phyloP scores from a whole-genome alignment of 495 filamentous ascomycete genomes.

The Pyrenula aspistea region DNA sequence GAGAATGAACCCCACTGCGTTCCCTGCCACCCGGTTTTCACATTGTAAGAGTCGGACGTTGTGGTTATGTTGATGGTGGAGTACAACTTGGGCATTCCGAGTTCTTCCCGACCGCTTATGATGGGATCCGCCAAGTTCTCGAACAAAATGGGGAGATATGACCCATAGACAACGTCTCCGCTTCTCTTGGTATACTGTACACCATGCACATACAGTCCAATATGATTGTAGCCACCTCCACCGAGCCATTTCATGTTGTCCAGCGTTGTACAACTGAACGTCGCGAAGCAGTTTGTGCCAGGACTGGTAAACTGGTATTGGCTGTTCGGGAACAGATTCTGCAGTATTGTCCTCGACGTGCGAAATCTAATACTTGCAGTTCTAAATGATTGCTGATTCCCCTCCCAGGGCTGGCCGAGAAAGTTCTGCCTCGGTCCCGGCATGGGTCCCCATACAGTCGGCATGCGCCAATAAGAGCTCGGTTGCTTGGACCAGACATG shows the following conservation, averaged over 20 bases:
- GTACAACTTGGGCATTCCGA: constrained; percentile 45
- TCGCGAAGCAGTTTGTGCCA: constrained; percentile 36
- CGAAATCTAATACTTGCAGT: constrained; percentile 45
- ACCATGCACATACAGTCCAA: constrained; percentile 45
- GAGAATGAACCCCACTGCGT: constrained; percentile 29
- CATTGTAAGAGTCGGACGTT: constrained; percentile 20
- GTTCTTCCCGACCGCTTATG: constrained; percentile 39
- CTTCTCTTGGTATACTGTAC: constrained; percentile 40
- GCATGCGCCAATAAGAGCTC: constrained; percentile 35
- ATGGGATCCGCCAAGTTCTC: constrained; percentile 41
- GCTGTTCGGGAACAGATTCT: constrained; percentile 36
- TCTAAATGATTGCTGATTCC: constrained; percentile 27
- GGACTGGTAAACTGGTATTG: constrained; percentile 31
- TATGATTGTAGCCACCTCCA: constrained; percentile 39
- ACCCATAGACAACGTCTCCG: constrained; percentile 31
- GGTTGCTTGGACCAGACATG: constrained; percentile 28
- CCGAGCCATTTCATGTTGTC: constrained; percentile 43
- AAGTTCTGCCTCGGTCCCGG: constrained; percentile 36
- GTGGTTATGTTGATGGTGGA: constrained; percentile 31
- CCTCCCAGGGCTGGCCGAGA: constrained; percentile 12
- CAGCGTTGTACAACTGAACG: constrained; percentile 33
- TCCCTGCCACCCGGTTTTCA: constrained; percentile 35
- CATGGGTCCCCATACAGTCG: constrained; percentile 44
- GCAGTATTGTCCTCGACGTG: constrained; percentile 43
- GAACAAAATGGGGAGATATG: constrained; percentile 42